A percentile compares a stretch with the other conserved stretches of the same genome.
phyloP scores from a whole-genome alignment of 2,329 filamentous ascomycete genomes.

The Beauveria medogensis region DNA sequence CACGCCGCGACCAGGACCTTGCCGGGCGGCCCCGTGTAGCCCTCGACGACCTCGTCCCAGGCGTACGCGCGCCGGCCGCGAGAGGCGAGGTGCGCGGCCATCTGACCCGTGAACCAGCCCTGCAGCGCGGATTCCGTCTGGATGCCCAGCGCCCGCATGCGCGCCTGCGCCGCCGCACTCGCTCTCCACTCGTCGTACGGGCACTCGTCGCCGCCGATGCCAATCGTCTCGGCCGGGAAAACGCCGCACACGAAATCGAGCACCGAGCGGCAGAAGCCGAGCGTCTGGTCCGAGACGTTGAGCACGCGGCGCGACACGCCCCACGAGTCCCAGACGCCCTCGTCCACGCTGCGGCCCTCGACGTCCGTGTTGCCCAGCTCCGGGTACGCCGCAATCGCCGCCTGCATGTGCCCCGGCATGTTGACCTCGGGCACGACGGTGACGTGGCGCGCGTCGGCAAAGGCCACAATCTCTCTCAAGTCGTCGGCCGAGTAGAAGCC shows the following conservation, averaged over 20 bases:
- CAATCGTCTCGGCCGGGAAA: slow-evolving; percentile 12
- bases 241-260: slow-evolving; percentile 13
- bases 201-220: slow-evolving; percentile 16
- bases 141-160: slow-evolving; percentile 13
- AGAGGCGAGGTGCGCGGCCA: slow-evolving; percentile 13
- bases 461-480: slow-evolving; percentile 12
- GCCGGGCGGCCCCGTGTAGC: slow-evolving; percentile 9
- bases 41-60: slow-evolving; percentile 15
- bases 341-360: background rate
- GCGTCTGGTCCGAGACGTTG: slow-evolving; percentile 13
- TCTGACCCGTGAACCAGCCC: slow-evolving; percentile 14
- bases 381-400: slow-evolving; percentile 16
- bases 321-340: slow-evolving; percentile 13
- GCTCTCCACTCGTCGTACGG: slow-evolving; percentile 15
- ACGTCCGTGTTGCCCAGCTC: slow-evolving; percentile 15
- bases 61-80: slow-evolving; percentile 13
- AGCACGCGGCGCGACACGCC: slow-evolving; percentile 15
- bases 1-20: slow-evolving; percentile 14
- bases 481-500: slow-evolving; percentile 14
- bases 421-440: slow-evolving; percentile 16
- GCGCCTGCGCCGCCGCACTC: slow-evolving; percentile 9
- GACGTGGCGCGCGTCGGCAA: slow-evolving; percentile 13
- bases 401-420: slow-evolving; percentile 17
- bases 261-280: slow-evolving; percentile 14
- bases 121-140: slow-evolving; percentile 12